Conservation (phyloP, 2,329 filamentous ascomycete species). For the Pyricularia pennisetigena region DNA sequence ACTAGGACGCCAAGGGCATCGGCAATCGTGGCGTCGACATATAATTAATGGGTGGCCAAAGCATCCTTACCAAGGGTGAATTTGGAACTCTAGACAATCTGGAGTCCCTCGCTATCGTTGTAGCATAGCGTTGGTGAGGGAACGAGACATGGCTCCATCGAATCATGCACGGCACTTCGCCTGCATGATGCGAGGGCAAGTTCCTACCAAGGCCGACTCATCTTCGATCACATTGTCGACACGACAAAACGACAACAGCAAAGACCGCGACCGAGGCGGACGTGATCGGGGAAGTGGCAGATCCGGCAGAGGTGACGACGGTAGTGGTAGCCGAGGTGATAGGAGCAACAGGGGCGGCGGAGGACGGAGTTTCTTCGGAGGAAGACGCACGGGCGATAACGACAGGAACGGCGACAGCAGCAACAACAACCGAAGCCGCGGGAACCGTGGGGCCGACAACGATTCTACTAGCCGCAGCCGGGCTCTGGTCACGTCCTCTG, state of each 20-base stretch:
- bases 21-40: neutral
- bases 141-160: neutral
- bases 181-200: neutral
- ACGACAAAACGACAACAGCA: neutral
- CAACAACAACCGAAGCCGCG: neutral
- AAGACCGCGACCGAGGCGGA: neutral
- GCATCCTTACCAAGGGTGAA: neutral
- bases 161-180: neutral
- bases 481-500: neutral
- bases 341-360: constrained; percentile 6
- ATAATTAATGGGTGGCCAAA: neutral
- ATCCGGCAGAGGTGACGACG: neutral
- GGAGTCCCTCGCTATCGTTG: neutral
- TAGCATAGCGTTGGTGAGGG: neutral
- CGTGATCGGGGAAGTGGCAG: neutral
- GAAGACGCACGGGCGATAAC: constrained; percentile 5
- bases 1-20: neutral
- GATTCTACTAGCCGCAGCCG: constrained; percentile 7
- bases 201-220: neutral
- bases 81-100: neutral
- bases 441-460: constrained; percentile 1
- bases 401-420: constrained; percentile 2
- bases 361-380: constrained; percentile 5
- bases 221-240: neutral
- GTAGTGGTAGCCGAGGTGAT: neutral